Evolutionary conservation across 192 early-diverging fungal species (phyloP).

Genomic region (Globomyces pollinis-pini): DNA sequence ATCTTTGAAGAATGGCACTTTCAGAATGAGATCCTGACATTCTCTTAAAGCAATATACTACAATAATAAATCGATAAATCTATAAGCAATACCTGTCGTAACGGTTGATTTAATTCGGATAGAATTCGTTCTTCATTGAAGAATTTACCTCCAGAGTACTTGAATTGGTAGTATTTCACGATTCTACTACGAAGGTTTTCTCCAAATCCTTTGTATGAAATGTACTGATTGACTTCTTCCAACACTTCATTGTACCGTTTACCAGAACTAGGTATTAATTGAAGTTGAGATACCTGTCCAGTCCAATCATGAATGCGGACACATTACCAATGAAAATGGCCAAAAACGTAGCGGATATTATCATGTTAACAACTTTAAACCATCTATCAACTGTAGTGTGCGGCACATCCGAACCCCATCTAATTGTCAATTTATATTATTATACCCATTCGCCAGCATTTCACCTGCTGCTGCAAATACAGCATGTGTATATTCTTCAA

Average conservation of each 20-base stretch:
- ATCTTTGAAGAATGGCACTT: conserved; percentile 40
- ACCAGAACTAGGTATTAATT: conserved; percentile 11
- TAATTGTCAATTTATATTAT: background rate
- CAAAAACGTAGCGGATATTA: background rate
- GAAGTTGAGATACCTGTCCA: conserved; percentile 34
- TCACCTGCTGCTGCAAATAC: conserved; percentile 29
- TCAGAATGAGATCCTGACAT: conserved; percentile 35
- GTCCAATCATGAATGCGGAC: conserved; percentile 37
- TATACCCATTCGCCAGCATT: conserved; percentile 10
- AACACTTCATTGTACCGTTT: conserved; percentile 37
- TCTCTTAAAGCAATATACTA: conserved; percentile 35
- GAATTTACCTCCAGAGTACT: conserved; percentile 40
- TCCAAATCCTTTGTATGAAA: conserved; percentile 33
- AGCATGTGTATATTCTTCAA: conserved; percentile 31
- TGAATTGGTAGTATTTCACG: conserved; percentile 34
- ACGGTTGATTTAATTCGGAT: conserved; percentile 34
- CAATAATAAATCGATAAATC: background rate
- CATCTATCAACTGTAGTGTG: background rate
- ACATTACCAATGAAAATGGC: conserved; percentile 41
- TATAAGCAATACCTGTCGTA: conserved; percentile 32
- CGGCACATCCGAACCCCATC: background rate
- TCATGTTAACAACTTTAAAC: conserved; percentile 11
- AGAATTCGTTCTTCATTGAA: conserved; percentile 40
- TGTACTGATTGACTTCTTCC: conserved; percentile 48
- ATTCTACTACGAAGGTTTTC: conserved; percentile 23